Base-by-base conservation (phyloP, 768 basidiomycete genomes). In the Lentinula edodes region DNA sequence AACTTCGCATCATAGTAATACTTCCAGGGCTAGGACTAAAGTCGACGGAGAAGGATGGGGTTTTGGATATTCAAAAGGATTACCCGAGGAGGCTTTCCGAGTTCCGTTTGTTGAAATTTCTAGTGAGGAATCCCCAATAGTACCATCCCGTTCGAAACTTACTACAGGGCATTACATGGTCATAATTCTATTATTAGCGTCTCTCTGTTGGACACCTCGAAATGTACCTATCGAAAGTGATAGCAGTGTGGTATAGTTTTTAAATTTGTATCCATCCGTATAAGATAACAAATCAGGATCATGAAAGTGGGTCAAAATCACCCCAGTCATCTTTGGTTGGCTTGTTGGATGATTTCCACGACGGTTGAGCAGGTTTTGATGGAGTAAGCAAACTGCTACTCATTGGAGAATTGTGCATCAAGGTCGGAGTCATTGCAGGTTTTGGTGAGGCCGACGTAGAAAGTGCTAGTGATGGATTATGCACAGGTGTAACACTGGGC, bases 261-360 rank as follows among this genome's bases (percentile, higher is more conserved):
- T 35, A 8, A 3, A 20, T 8, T 20, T 57, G 8, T n/a, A n/a
- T 38, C 35, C 34, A 32, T 13, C 10, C 35, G 35, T 23, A 13
- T 1, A 55, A 9, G 35, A 34, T 15, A 15, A 36, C 20, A 56
- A 28, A 23, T 41, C 16, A 15, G 5, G 48, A 58, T 64, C 73
- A 89, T 55, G 82, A 79, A 50, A 91, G 74, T 12, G 91, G 91
- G 75, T 93, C 91, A 69, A 93, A 93, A 70, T 90, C 91, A 23
- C 84, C 84, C 88, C 89, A 91, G 62, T 86, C 86, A 64, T 86
- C 81, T 66, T 87, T 88, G 36, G 84, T 80, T 13, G 80, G 66
- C 52, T 77, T 80, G 64, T 84, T 85, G 15, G 77, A 71, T 6
- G 76, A 35, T 18, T 69, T 64, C 68, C 83, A 81, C 10, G 80